Conservation (phyloP, 2,329 filamentous ascomycete species). For the Aspergillus sp. region DNA sequence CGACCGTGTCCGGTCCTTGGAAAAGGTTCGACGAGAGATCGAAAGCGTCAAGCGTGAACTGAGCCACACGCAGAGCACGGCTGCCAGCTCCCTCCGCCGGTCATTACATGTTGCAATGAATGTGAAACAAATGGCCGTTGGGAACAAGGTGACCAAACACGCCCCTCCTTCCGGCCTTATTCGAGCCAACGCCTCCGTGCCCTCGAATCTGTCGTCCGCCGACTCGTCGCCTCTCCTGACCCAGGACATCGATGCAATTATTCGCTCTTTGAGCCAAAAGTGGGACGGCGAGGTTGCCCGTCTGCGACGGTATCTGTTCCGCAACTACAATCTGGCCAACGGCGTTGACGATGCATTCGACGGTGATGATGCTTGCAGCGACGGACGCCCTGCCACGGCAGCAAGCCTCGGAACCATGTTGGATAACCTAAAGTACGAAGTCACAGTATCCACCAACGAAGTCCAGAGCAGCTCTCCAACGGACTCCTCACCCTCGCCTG, state of each 20-base stretch:
- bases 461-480: constrained; percentile 18
- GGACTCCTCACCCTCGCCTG: constrained; percentile 11
- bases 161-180: constrained; percentile 17
- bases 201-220: constrained; percentile 15
- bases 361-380: constrained; percentile 29
- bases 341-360: constrained; percentile 23
- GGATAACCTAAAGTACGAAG: constrained; percentile 35
- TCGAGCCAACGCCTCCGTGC: constrained; percentile 8
- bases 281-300: constrained; percentile 45
- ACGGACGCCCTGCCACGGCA: constrained; percentile 38
- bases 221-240: constrained; percentile 25
- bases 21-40: constrained; percentile 56
- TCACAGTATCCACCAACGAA: constrained; percentile 29
- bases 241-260: constrained; percentile 41
- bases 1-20: constrained; percentile 60
- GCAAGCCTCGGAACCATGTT: constrained; percentile 38
- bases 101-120: constrained; percentile 41
- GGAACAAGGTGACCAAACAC: constrained; percentile 33
- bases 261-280: constrained; percentile 42
- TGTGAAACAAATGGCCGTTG: constrained; percentile 26
- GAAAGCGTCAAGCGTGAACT: constrained; percentile 48
- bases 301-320: constrained; percentile 43
- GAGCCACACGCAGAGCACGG: constrained; percentile 26
- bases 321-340: constrained; percentile 44
- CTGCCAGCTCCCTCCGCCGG: constrained; percentile 41